Conservation (phyloP, 2,329 filamentous ascomycete species). For the Colletotrichum incanum region DNA sequence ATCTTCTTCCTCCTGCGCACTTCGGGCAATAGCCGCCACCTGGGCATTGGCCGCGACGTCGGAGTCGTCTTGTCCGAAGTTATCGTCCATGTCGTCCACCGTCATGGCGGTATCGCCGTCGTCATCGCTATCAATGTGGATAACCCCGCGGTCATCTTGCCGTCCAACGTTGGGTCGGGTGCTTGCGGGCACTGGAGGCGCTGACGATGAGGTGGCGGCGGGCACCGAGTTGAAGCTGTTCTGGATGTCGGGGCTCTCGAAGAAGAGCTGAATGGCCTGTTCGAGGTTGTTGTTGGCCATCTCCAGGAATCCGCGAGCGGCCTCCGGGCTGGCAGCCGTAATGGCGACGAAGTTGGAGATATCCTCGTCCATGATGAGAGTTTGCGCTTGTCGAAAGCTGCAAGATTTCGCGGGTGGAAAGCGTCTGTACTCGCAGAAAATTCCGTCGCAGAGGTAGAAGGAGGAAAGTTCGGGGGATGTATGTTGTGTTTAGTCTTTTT, state of each 20-base stretch:
- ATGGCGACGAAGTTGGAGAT: slow-evolving; percentile 86
- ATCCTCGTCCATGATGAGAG: slow-evolving; percentile 75
- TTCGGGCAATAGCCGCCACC: slow-evolving; percentile 58
- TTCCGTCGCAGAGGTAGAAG: not conserved
- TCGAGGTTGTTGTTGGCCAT: slow-evolving; percentile 88
- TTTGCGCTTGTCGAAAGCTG: not conserved
- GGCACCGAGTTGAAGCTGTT: slow-evolving; percentile 60
- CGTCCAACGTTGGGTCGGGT: slow-evolving; percentile 55
- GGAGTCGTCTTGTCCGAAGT: slow-evolving; percentile 57
- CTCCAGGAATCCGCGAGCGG: slow-evolving; percentile 86
- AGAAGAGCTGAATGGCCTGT: slow-evolving; percentile 91
- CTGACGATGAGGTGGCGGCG: slow-evolving; percentile 51
- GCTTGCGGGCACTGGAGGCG: slow-evolving; percentile 49
- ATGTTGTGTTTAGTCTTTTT: not conserved
- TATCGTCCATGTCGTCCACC: slow-evolving; percentile 56
- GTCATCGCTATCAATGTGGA: slow-evolving; percentile 85
- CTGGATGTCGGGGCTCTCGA: slow-evolving; percentile 85
- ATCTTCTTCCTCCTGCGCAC: slow-evolving; percentile 84
- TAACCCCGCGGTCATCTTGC: slow-evolving; percentile 72
- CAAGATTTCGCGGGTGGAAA: not conserved
- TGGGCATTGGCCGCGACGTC: slow-evolving; percentile 50
- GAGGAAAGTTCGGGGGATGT: not conserved
- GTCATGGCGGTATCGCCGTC: slow-evolving; percentile 67
- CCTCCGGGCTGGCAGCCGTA: slow-evolving; percentile 80
- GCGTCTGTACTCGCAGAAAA: not conserved